These are phyloP conservation scores for Coniosporium apollinis DNA, from an alignment of 495 filamentous ascomycete species.

Conservation along the genomic window DNA sequence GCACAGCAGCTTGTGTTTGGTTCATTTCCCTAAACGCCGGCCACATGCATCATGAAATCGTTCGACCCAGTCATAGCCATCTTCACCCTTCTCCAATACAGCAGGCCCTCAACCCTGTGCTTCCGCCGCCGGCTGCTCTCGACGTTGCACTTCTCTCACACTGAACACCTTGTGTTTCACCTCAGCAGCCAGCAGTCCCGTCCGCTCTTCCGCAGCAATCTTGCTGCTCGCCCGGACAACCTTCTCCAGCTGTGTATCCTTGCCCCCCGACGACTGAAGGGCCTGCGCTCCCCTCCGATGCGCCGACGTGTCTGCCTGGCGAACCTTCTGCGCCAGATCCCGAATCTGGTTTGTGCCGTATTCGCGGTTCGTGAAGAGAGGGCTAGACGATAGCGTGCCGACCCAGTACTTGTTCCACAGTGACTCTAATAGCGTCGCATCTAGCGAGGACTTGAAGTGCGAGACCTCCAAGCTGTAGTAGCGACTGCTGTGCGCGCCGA, in stretches of 20 bases:
- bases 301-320: slow-evolving; percentile 33
- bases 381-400: slow-evolving; percentile 86
- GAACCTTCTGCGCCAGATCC: slow-evolving; percentile 69
- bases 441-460: slow-evolving; percentile 84
- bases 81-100: too few relatives aligned
- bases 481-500: slow-evolving; percentile 73
- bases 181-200: slow-evolving; percentile 63
- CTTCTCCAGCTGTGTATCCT: slow-evolving; percentile 59
- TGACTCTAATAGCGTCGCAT: slow-evolving; percentile 65
- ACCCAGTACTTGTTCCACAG: slow-evolving; percentile 99
- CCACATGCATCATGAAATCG: too few relatives aligned
- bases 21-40: too few relatives aligned
- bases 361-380: slow-evolving; percentile 82
- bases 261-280: slow-evolving; percentile 9
- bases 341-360: slow-evolving; percentile 84
- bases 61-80: too few relatives aligned
- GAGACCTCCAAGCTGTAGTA: slow-evolving; percentile 88
- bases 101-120: too few relatives aligned
- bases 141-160: too few relatives aligned
- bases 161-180: slow-evolving; percentile 80
- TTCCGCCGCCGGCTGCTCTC: too few relatives aligned
- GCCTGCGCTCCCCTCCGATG: slow-evolving; percentile 20
- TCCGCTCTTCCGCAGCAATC: slow-evolving; percentile 72
- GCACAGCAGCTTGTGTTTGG: too few relatives aligned
- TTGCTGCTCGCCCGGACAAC: slow-evolving; percentile 62